Base-by-base conservation (phyloP, 257 asterid species). In the Solanum piurae region DNA sequence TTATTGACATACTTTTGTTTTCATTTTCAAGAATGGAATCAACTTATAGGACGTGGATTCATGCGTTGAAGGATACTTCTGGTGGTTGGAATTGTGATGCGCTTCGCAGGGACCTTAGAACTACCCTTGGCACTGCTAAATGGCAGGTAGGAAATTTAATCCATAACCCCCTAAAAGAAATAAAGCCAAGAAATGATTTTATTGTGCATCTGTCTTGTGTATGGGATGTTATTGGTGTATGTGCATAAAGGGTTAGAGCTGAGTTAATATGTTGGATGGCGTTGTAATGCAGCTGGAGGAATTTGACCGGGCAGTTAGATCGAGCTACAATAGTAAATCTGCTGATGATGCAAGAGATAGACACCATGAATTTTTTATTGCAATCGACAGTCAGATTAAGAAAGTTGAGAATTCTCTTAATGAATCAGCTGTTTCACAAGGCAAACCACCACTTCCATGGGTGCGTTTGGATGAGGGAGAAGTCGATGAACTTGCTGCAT, bases 401-500 rank as follows among this genome's bases (percentile, higher is more conserved):
- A 91, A 91, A 92, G 95, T 95, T 37, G 96, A 95, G 87, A 90
- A 87, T 66, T 91, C 96, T 13, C 88, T 97, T 88, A 92, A 90
- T 31, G 96, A 92, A 84, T 89, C 91, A 5, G 74, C 94, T 69
- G 90, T 86, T 74, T 90, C 94, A 37, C 90, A 86, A 16, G 99
- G 98, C 82, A 95, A 94, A 92, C 98, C 99, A 21, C 98, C 99
- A 11, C 60, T 89, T 89, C 98, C 98, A n/a, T 95, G 99, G 99
- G 94, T 93, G 20, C 91, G 93, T 42, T 87, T 97, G 89, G 97
- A 95, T 84, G 98, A 95, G 89, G 97, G 96, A 84, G 99, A 97
- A 76, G 88, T 93, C 25, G 83, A 95, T 52, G 99, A 97, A 92
- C 98, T 97, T 29, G 98, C 98, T 1, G 55, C 91, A 90, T 97